Percentiles rank a stretch among this genome's conserved stretches.
Evolutionary conservation across 2,329 filamentous ascomycete genomes (phyloP).

Genomic region (Eutypella sp.): DNA sequence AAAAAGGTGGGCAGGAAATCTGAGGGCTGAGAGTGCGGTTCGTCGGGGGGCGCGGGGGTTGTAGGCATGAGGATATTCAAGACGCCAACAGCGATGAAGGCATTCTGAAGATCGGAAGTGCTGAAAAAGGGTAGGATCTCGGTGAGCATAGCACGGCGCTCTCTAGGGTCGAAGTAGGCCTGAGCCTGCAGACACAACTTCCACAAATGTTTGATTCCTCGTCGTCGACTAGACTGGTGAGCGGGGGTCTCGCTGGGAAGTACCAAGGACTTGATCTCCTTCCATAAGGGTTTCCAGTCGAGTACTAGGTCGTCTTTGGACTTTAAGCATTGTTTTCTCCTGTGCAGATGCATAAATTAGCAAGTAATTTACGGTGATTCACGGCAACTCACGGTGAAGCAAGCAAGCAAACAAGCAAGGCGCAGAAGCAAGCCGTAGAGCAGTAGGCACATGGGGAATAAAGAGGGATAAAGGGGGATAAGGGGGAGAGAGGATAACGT

Average conservation of each 20-base stretch:
- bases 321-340: slow-evolving; percentile 92
- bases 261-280: slow-evolving; percentile 86
- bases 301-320: slow-evolving; percentile 84
- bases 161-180: slow-evolving; percentile 84
- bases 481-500: slow-evolving; percentile 34
- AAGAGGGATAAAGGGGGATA: slow-evolving; percentile 1
- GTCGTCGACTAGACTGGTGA: slow-evolving; percentile 51
- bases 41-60: slow-evolving; percentile 65
- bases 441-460: background rate
- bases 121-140: slow-evolving; percentile 85
- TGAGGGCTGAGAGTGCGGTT: slow-evolving; percentile 74
- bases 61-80: slow-evolving; percentile 88
- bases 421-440: background rate
- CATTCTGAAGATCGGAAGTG: slow-evolving; percentile 85
- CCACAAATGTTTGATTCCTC: slow-evolving; percentile 62
- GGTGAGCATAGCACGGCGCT: slow-evolving; percentile 75
- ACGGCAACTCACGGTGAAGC: background rate
- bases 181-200: slow-evolving; percentile 90
- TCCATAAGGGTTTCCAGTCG: slow-evolving; percentile 91
- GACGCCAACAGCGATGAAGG: slow-evolving; percentile 85
- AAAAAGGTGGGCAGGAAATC: slow-evolving; percentile 92
- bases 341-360: slow-evolving; percentile 38
- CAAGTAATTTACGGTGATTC: too few relatives aligned
- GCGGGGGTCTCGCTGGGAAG: slow-evolving; percentile 76
- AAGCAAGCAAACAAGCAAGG: background rate